phyloP scores from a whole-genome alignment of 139 green algal species.

The Chlorella sp. region DNA sequence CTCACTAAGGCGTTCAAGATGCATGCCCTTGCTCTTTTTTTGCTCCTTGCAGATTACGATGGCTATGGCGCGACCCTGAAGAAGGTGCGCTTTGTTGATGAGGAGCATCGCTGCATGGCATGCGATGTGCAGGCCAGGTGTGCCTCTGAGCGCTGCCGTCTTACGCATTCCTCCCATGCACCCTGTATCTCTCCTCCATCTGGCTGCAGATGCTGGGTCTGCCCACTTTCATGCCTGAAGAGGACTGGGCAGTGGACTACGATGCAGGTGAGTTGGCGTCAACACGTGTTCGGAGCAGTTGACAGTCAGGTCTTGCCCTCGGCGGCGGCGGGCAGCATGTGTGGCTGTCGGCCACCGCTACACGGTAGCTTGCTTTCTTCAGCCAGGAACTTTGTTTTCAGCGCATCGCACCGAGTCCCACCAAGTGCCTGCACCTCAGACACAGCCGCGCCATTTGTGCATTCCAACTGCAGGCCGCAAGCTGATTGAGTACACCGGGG shows the following conservation, averaged over 20 bases:
- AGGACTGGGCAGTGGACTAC: constrained; percentile 67
- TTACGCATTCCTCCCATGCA: not conserved
- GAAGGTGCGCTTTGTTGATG: constrained; percentile 11
- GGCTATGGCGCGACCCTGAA: constrained; percentile 58
- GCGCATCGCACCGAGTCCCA: no score
- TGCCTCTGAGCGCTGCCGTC: not conserved
- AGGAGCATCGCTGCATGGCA: no score
- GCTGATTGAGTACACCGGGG: constrained; percentile 51
- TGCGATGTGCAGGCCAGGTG: not conserved
- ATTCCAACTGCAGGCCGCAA: constrained; percentile 13
- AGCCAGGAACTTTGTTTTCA: no score
- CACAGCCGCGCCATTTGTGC: not conserved
- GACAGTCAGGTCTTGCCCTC: no score
- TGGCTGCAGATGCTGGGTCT: constrained; percentile 27
- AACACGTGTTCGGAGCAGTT: no score
- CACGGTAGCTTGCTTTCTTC: no score
- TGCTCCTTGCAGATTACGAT: no score
- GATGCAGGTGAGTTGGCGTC: not conserved
- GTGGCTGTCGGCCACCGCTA: no score
- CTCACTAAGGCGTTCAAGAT: no score
- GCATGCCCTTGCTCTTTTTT: no score
- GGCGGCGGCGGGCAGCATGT: no score
- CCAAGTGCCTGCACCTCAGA: no score
- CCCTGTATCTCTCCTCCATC: not conserved
- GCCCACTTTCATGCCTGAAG: constrained; percentile 59